Evolutionary conservation across 2,329 filamentous ascomycete species (phyloP), one percentile per base, ranked within the genome.

Genomic region (Fonsecaea pedrosoi): DNA sequence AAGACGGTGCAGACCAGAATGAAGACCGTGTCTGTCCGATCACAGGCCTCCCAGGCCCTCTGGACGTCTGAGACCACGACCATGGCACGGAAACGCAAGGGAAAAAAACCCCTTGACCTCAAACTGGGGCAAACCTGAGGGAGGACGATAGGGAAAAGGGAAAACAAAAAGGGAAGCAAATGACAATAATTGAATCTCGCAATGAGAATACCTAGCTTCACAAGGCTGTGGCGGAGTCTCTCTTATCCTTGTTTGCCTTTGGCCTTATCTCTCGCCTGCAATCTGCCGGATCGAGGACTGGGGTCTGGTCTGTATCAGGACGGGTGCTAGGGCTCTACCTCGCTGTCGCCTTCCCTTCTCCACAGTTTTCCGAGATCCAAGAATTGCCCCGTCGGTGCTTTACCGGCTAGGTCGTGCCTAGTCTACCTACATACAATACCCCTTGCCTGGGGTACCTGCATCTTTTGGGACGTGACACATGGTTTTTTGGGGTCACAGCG

Each of bases 21-120:
- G 72, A 84, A 84, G 54, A 82, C 75, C 0, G 83, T 85, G 71
- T 85, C 83, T n/a, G 75, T 83, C 67, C 82, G 80, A 73, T 83
- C 80, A 74, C 83, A 85, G 57, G 79, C 78, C 61, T 83, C 81
- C 82, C 83, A 85, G 21, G 81, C 82, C 48, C 78, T 69, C 45
- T 80, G 71, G n/a, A 81, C 75, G 8, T 77, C 72, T n/a, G 77
- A 76, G 38, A 75, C 72, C 58, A 76, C 70, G 57, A 55, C 40
- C 38, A 55, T 30, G 25, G 37, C 48, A 55, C 37, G 25, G 37
- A 37, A 35, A n/a, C 10, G 59, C 37, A 30, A 53, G 45, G 30
- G 37, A 40, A 42, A 37, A 37, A 10, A 21, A 25, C 25, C 25
- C 4, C 21, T 15, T 48, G 48, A 58, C 40, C 32, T 48, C 35